Evolutionary conservation across 768 basidiomycete genomes (phyloP).

Genomic region (Collybiopsis confluens): DNA sequence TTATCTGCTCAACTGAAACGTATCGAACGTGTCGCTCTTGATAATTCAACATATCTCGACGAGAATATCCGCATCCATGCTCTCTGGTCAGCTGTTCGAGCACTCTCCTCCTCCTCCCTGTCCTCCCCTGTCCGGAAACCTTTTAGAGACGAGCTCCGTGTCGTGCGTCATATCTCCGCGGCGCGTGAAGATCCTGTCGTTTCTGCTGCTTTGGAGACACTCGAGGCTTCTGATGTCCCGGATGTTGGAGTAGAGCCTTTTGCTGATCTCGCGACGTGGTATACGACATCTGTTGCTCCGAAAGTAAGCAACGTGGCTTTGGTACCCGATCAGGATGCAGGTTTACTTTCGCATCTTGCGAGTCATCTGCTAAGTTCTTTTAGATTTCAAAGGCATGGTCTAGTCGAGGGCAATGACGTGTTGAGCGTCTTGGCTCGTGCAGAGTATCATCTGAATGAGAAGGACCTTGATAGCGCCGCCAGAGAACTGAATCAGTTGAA

Average conservation of each 20-base stretch:
- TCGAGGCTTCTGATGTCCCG: constrained; percentile 69
- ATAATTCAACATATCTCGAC: constrained; percentile 87
- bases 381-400: constrained; percentile 75
- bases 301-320: constrained; percentile 86
- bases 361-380: constrained; percentile 74
- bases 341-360: constrained; percentile 81
- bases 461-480: constrained; percentile 86
- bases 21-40: constrained; percentile 85
- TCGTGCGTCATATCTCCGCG: constrained; percentile 68
- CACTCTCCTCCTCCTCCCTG: constrained; percentile 62
- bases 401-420: constrained; percentile 79
- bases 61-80: constrained; percentile 91
- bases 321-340: constrained; percentile 87
- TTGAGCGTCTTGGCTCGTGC: constrained; percentile 84
- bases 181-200: constrained; percentile 70
- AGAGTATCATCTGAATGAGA: constrained; percentile 85
- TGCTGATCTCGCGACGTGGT: constrained; percentile 89
- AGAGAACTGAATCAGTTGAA: constrained; percentile 88
- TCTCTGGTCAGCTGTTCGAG: constrained; percentile 90
- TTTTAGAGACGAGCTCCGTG: constrained; percentile 87
- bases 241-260: constrained; percentile 86
- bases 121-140: constrained; percentile 66
- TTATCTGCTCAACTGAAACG: constrained; percentile 87
- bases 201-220: constrained; percentile 58
- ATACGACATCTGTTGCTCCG: constrained; percentile 76